Evolutionary conservation across 768 basidiomycete species (phyloP).

Genomic region (Lenzites betulinus): DNA sequence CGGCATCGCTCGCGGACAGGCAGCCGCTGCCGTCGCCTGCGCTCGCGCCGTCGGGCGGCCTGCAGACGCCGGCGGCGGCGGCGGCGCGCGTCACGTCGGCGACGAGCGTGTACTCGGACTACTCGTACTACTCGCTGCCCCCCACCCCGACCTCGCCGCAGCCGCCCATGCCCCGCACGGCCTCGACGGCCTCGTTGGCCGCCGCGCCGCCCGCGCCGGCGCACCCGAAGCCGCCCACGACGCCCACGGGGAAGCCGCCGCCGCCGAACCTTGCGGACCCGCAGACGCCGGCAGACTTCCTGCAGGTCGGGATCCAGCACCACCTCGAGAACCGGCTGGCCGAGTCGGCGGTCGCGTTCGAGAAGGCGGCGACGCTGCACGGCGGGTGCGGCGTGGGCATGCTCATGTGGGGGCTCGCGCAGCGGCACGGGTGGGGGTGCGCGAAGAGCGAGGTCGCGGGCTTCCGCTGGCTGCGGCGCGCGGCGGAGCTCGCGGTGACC

Average conservation of each 20-base stretch:
- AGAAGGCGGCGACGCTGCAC: slow-evolving; percentile 67
- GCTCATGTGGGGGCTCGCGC: slow-evolving; percentile 88
- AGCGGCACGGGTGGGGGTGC: slow-evolving; percentile 89
- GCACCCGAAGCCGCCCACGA: background rate
- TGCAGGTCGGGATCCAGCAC: slow-evolving; percentile 75
- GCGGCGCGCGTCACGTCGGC: slow-evolving; percentile 20
- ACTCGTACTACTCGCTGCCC: slow-evolving; percentile 68
- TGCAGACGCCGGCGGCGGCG: background rate
- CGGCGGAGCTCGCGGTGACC: slow-evolving; percentile 77
- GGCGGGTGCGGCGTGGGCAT: slow-evolving; percentile 89
- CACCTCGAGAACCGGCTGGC: slow-evolving; percentile 72
- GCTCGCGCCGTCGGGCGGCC: background rate
- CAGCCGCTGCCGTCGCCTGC: slow-evolving; percentile 1
- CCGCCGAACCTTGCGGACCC: slow-evolving; percentile 11
- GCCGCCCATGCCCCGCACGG: slow-evolving; percentile 22
- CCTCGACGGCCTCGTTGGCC: background rate
- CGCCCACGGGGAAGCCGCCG: background rate
- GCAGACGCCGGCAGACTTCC: slow-evolving; percentile 61
- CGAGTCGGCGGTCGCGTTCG: slow-evolving; percentile 74
- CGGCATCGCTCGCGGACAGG: slow-evolving; percentile 2
- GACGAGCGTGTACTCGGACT: slow-evolving; percentile 57
- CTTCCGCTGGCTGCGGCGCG: slow-evolving; percentile 81
- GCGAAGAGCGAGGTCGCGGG: slow-evolving; percentile 75
- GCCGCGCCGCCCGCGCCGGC: slow-evolving; percentile 3
- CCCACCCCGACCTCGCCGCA: slow-evolving; percentile 36